phyloP scores from a whole-genome alignment of 164 flowering plant species.

The Aristolochia californica region DNA sequence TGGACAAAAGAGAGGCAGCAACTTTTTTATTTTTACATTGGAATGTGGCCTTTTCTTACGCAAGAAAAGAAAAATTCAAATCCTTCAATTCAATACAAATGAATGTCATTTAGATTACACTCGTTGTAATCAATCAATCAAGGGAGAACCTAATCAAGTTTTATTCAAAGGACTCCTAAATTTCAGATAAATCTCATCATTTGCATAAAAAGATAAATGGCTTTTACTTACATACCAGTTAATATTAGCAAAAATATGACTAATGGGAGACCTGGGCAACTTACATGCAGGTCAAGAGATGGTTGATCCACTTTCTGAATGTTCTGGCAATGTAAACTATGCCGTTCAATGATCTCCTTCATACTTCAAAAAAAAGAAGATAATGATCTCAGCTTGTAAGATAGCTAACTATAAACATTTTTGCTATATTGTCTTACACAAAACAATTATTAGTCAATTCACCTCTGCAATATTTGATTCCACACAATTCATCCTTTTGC shows the following conservation, averaged over 20 bases:
- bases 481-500: neutral
- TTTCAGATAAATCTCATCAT: neutral
- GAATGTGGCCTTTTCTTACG: too few relatives aligned
- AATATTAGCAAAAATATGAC: neutral
- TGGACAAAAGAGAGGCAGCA: too few relatives aligned
- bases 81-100: neutral
- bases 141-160: neutral
- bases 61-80: neutral
- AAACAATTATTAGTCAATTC: neutral
- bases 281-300: conserved; percentile 10
- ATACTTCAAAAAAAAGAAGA: conserved; percentile 3
- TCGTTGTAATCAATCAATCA: neutral
- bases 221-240: too few relatives aligned
- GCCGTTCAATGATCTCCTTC: conserved; percentile 10
- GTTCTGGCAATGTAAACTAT: conserved; percentile 5
- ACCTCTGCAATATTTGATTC: neutral
- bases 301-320: conserved; percentile 7
- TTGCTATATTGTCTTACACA: too few relatives aligned
- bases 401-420: too few relatives aligned
- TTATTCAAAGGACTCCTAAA: neutral
- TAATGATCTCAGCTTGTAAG: neutral
- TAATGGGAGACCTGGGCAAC: neutral
- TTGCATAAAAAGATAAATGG: too few relatives aligned
- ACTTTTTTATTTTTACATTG: too few relatives aligned
- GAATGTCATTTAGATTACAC: neutral